Conservation (phyloP, 1,139 yeast species). For the Candida frijolesensis region DNA sequence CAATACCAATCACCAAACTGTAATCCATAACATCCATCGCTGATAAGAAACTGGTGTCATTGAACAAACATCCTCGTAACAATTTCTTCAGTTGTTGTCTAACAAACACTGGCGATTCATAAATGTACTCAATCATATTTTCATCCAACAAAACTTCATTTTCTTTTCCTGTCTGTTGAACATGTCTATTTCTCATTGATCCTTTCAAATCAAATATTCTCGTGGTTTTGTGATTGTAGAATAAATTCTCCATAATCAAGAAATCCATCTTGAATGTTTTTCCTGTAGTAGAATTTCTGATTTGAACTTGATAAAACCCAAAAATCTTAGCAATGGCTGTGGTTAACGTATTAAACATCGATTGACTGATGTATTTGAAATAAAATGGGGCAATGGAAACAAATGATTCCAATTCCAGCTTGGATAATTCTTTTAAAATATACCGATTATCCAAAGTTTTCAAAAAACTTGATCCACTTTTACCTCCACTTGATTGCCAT, state of each 20-base stretch:
- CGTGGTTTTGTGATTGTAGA: slow-evolving; percentile 79
- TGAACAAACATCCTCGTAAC: slow-evolving; percentile 86
- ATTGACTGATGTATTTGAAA: slow-evolving; percentile 94
- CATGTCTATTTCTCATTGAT: slow-evolving; percentile 96
- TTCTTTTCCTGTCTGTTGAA: slow-evolving; percentile 92
- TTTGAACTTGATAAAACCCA: slow-evolving; percentile 93
- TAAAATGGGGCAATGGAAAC: slow-evolving; percentile 95
- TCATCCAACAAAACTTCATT: slow-evolving; percentile 95
- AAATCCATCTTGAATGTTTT: slow-evolving; percentile 85
- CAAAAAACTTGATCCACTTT: slow-evolving; percentile 91
- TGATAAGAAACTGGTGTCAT: slow-evolving; percentile 89
- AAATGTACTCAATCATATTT: slow-evolving; percentile 96
- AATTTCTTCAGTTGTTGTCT: slow-evolving; percentile 88
- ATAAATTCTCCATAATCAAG: slow-evolving; percentile 92
- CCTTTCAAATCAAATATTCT: slow-evolving; percentile 96
- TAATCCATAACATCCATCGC: slow-evolving; percentile 99
- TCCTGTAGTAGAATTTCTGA: slow-evolving; percentile 75
- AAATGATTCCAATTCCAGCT: slow-evolving; percentile 89
- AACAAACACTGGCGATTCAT: slow-evolving; percentile 93
- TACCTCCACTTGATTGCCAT: slow-evolving; percentile 97
- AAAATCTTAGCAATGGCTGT: slow-evolving; percentile 92
- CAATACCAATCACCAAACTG: slow-evolving; percentile 89
- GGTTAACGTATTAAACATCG: slow-evolving; percentile 90
- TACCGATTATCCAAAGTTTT: slow-evolving; percentile 90
- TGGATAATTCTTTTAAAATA: slow-evolving; percentile 86